A percentile compares a stretch with the other conserved stretches of the same genome.
Conservation (phyloP, 331 rosid genomes). For the Cydonia oblonga region DNA sequence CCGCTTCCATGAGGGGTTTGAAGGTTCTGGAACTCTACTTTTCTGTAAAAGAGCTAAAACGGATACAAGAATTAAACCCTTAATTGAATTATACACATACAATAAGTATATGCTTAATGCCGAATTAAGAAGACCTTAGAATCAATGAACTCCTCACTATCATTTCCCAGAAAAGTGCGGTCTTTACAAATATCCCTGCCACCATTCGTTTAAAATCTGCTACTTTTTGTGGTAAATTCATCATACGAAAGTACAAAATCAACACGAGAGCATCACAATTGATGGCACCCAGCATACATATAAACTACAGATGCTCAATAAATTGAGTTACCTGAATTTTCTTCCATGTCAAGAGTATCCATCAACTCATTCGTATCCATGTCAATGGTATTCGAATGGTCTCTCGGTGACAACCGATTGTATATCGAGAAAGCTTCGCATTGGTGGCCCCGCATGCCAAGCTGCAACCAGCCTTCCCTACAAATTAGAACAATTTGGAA, state of each 20-base stretch:
- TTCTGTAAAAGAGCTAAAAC: constrained; percentile 43
- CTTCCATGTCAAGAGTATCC: constrained; percentile 45
- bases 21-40: constrained; percentile 33
- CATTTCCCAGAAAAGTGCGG: background rate
- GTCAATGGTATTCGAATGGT: constrained; percentile 29
- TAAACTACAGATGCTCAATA: background rate
- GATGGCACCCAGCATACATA: background rate
- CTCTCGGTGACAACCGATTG: constrained; percentile 65
- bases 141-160: background rate
- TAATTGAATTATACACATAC: background rate
- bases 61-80: constrained; percentile 16
- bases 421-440: constrained; percentile 58
- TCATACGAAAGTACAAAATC: too few relatives aligned
- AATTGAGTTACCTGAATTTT: constrained; percentile 43
- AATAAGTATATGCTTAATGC: background rate
- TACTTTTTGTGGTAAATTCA: too few relatives aligned
- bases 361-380: constrained; percentile 38
- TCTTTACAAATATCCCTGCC: background rate
- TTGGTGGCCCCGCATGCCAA: constrained; percentile 54
- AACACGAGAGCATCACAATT: background rate
- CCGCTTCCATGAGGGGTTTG: constrained; percentile 75
- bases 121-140: background rate
- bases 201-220: background rate
- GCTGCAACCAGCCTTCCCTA: constrained; percentile 19
- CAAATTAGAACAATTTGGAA: background rate